Evolutionary conservation across 129 eudicot genomes (phyloP), one percentile per base, ranked within the genome.

Genomic region (Scalesia atractyloides): DNA sequence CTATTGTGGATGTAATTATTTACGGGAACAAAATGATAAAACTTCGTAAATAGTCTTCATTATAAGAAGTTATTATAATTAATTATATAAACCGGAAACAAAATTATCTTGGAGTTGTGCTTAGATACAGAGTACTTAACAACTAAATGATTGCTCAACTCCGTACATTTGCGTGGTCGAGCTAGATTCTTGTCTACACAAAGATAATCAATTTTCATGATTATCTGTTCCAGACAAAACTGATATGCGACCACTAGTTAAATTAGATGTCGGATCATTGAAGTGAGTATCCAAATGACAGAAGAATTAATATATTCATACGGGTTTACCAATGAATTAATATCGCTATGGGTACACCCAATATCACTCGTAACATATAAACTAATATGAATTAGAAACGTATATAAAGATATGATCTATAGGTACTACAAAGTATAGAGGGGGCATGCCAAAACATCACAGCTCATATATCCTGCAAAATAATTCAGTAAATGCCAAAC

Each of bases 361-460:
- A 33, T 41, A 61, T 30, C 48, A 64, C 30, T 64, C 68, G 15
- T 69, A 9, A 33, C 51, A 51, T 68, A 68, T 26, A 51, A 69
- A 69, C 33, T 51, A 50, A 5, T 16, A 49, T 30, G 2, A 51
- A 50, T 51, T 30, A 18, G 33, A 14, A 69, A 46, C 57, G 44
- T 39, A 33, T 17, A 51, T 39, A 5, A 39, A 39, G 44, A 39
- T 39, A 9, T 0, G 44, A 39, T 39, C 9, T 39, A 39, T 7
- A 39, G 44, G 44, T 39, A 5, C 9, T 5, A 39, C 9, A 39
- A 39, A 39, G 44, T 6, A 39, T 39, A 4, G 44, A 4, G 44
- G 9, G 9, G 44, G 44, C 44, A 39, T 39, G 44, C 9, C 44
- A 39, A 39, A 6, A 39, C 44, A 6, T 39, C 44, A 39, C 44